Evolutionary conservation across 139 green algal genomes (phyloP), one percentile per base, ranked within the genome.

Genomic region (Gonium pectorale): DNA sequence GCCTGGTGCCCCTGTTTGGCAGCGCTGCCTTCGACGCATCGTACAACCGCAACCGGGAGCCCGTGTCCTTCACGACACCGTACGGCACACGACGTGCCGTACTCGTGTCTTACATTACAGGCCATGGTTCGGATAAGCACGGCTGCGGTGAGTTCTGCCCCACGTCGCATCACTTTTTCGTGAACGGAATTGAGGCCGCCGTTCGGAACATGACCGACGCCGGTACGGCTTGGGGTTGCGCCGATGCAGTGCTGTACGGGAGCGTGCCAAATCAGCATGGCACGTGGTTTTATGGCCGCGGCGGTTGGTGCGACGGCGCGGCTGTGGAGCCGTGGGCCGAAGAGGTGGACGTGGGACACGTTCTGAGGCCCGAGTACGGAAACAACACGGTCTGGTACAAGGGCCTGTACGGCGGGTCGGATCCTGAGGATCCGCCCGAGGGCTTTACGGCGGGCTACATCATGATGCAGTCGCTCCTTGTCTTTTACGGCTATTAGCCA

Each of bases 121-220:
- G 90, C 0, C 90, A 94, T 64, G 90, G 90, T n/a, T 80, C 66
- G 11, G 89, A 92, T 33, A 52, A 82, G 15, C 66, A 77, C 38
- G 68, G 86, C 27, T 94, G 90, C 70, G 89, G 86, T 0, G 91
- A 94, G 81, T 94, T 94, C 79, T 94, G 88, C 56, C 54, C 78
- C 27, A 92, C 87, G 24, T 81, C 43, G 5, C 89, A 93, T 71
- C 66, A 85, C 63, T 88, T 91, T 29, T 59, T 9, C 9, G 77
- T 94, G 43, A 93, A 94, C 40, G 89, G 89, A 22, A 26, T 56
- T 3, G 64, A 91, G 73, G 37, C 69, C 0, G 73, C 54, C 22
- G 27, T 41, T 5, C 73, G 29, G 3, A 59, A 81, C 52, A 59
- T 69, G 17, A 59, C 73, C 5, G 38, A 7, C 1, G 89, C 91